Base-by-base conservation (phyloP, 1,139 yeast species). In the Scheffersomyces titani region DNA sequence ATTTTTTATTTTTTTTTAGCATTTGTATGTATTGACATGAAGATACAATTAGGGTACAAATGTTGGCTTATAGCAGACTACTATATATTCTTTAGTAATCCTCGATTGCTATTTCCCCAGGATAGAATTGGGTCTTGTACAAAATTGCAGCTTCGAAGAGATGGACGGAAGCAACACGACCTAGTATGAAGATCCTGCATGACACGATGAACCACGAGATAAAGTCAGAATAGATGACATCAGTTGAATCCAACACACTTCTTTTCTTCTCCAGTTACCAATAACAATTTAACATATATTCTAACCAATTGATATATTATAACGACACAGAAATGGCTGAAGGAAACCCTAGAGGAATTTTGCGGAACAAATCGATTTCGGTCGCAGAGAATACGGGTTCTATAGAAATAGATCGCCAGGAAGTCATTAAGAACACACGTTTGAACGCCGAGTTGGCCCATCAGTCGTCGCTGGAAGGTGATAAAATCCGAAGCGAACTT, bases 391-490 rank as follows among this genome's bases (percentile, higher is more conserved):
- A 52, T 2, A 60, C 56, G 16, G 53, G 56, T 2, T 57, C 61
- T 13, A 71, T 64, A 6, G 68, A 70, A 46, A 67, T 80, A 49
- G 83, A 79, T 61, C 76, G 84, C 52, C 77, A 77, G 59, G 80
- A 79, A 59, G 83, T 80, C 24, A 78, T 80, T 50, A 70, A 71
- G 50, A 80, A 80, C 62, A 80, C 84, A 30, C 65, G 72, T 51
- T 65, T 78, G 57, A 80, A 80, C 61, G 76, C 83, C 16, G 74
- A 76, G 57, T 65, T 77, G 55, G 63, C 68, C 11, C 58, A 72
- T 16, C 76, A 76, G 20, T 58, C 70, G 6, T 58, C 73, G 13
- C 22, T 22, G 24, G 70, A 69, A 54, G 83, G 83, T 5, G 83
- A 80, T 48, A 62, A 63, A 59, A 76, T 79, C 44, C 65, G 83